Evolutionary conservation across 768 basidiomycete species (phyloP).

Genomic region (Russula brevipes): DNA sequence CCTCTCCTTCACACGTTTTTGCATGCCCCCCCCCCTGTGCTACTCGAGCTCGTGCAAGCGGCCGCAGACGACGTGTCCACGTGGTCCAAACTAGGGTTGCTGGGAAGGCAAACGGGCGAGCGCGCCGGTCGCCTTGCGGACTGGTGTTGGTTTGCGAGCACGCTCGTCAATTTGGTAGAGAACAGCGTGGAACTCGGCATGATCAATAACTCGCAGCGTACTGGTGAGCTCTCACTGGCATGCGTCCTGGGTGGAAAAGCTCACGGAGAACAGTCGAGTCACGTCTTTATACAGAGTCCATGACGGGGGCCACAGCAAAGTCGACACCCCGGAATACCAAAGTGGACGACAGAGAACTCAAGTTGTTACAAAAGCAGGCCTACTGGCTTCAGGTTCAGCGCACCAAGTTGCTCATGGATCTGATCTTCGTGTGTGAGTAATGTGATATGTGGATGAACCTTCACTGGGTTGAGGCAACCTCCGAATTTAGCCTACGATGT

Average conservation of each 20-base stretch:
- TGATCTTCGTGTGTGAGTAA: slow-evolving; percentile 78
- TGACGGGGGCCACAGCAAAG: slow-evolving; percentile 64
- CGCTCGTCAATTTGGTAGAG: slow-evolving; percentile 76
- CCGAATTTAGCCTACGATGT: slow-evolving; percentile 61
- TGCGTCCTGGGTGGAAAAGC: slow-evolving; percentile 4
- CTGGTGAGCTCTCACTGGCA: slow-evolving; percentile 41
- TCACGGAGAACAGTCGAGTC: slow-evolving; percentile 50
- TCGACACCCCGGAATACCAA: slow-evolving; percentile 54
- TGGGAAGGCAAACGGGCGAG: slow-evolving; percentile 59
- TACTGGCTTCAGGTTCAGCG: slow-evolving; percentile 71
- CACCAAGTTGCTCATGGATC: slow-evolving; percentile 73
- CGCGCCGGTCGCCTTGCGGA: slow-evolving; percentile 72
- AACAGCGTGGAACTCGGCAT: slow-evolving; percentile 75
- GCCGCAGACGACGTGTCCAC: slow-evolving; percentile 76
- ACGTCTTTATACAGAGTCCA: slow-evolving; percentile 67
- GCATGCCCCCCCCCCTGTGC: slow-evolving; percentile 75
- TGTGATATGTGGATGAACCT: slow-evolving; percentile 18
- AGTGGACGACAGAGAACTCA: slow-evolving; percentile 65
- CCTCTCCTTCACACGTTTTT: slow-evolving; percentile 71
- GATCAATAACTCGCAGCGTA: slow-evolving; percentile 54
- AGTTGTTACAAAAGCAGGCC: slow-evolving; percentile 60
- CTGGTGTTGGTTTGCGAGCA: slow-evolving; percentile 83
- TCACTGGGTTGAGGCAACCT: slow-evolving; percentile 3
- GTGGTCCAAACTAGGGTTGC: slow-evolving; percentile 63
- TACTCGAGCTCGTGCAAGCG: slow-evolving; percentile 71